Evolutionary conservation across 2,329 filamentous ascomycete species (phyloP).

Genomic region (Paraconiothyrium sp.): DNA sequence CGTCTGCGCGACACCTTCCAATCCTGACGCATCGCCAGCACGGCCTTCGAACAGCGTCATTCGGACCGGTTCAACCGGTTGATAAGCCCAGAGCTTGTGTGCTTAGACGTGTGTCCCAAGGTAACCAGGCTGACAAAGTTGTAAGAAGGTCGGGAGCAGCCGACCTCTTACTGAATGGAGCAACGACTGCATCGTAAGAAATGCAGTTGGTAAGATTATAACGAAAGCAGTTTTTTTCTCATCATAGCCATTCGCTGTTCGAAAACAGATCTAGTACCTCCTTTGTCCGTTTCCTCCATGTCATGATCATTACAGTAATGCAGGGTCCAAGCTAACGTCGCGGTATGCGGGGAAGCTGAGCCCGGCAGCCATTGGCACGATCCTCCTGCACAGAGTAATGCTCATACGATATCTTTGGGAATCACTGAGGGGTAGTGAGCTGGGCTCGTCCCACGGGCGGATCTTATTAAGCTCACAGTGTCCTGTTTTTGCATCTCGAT

Average conservation of each 20-base stretch:
- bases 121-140: constrained; percentile 1
- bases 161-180: neutral
- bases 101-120: neutral
- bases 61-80: constrained; percentile 1
- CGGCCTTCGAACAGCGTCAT: neutral
- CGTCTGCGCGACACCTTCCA: neutral
- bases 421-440: constrained; percentile 30
- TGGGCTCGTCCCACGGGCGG: constrained; percentile 13
- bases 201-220: neutral
- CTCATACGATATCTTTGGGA: constrained; percentile 34
- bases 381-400: constrained; percentile 42
- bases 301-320: constrained; percentile 31
- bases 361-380: constrained; percentile 47
- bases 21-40: neutral
- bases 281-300: constrained; percentile 25
- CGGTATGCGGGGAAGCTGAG: constrained; percentile 45
- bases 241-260: constrained; percentile 1
- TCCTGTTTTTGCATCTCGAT: constrained; percentile 18
- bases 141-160: neutral
- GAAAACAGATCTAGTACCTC: constrained; percentile 21
- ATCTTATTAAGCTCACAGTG: constrained; percentile 15
- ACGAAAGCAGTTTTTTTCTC: neutral
- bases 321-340: constrained; percentile 38
- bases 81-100: neutral
- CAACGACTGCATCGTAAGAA: neutral